Base-by-base conservation (phyloP, 108 stramenopile genomes). In the Cyclotella atomus region DNA sequence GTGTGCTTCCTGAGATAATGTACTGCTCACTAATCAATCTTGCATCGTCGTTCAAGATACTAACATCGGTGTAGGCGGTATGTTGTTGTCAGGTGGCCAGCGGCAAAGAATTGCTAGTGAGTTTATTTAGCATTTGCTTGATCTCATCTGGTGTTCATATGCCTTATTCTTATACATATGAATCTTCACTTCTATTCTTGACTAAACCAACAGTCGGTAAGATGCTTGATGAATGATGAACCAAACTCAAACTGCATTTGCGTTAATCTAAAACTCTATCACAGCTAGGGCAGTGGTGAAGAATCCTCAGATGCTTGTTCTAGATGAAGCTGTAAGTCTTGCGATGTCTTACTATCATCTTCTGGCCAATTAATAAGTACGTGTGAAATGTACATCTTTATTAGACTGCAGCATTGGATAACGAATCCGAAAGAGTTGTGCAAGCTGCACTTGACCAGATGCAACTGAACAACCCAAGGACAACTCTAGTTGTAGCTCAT, bases 71-170 rank as follows among this genome's bases (percentile, higher is more conserved):
- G 88, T 85, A 43, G 74, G 85, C 3, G 87, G 89, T 0, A 89
- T 84, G 20, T 71, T 77, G 54, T 81, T 98, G 0, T 82, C 77
- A 41, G 97, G 97, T 10, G 98, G 98, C 1, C 97, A 99, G 82
- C 83, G 94, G 24, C 96, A 96, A 41, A 77, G 98, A 44, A 83
- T 99, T 32, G 95, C 93, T 23, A 81, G 97, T 46, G 47, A n/a
- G n/a, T n/a, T n/a, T n/a, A n/a, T n/a, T n/a, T n/a, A n/a, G n/a
- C n/a, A n/a, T n/a, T n/a, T n/a, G n/a, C n/a, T n/a, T n/a, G n/a
- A n/a, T n/a, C n/a, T n/a, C n/a, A n/a, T n/a, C n/a, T n/a, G n/a
- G n/a, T n/a, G n/a, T n/a, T n/a, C n/a, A n/a, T n/a, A n/a, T n/a
- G n/a, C n/a, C n/a, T n/a, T n/a, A n/a, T n/a, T n/a, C n/a, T n/a